Percentiles rank a stretch among this genome's conserved stretches.
Conservation (phyloP, 768 basidiomycete genomes). For the Auriculariales sp. region DNA sequence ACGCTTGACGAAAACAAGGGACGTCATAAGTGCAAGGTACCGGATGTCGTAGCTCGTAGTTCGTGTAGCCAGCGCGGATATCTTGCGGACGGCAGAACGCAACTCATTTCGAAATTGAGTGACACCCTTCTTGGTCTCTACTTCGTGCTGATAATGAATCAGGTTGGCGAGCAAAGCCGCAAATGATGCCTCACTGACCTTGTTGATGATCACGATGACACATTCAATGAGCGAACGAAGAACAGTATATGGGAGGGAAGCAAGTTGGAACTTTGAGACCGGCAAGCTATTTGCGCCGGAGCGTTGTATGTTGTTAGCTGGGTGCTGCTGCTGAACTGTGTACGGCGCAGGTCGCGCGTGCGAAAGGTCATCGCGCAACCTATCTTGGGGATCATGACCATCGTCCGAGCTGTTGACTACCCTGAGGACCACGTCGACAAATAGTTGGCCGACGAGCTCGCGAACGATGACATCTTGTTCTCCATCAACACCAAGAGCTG, state of each 20-base stretch:
- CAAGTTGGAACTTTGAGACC: no score
- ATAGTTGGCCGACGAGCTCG: conserved; percentile 43
- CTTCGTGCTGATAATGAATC: conserved; percentile 31
- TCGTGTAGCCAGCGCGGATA: conserved; percentile 34
- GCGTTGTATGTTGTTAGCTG: no score
- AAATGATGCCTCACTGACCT: conserved; percentile 14
- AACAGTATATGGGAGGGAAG: conserved; percentile 36
- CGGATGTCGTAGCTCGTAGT: conserved; percentile 54
- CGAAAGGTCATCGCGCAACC: no score
- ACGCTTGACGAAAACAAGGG: conserved; percentile 47
- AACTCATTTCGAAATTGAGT: conserved; percentile 38
- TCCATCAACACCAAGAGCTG: conserved; percentile 26
- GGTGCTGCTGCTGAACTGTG: no score
- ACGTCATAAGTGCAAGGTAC: conserved; percentile 45
- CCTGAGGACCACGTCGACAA: conserved; percentile 44
- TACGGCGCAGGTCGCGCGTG: no score
- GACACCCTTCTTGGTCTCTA: conserved; percentile 34
- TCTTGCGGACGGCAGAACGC: conserved; percentile 35
- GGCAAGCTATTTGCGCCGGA: no score
- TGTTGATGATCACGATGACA: conserved; percentile 51
- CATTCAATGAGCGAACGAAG: conserved; percentile 50
- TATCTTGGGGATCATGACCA: no score
- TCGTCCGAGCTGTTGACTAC: conserved; percentile 36
- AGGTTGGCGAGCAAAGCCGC: background rate
- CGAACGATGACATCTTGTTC: conserved; percentile 27